Evolutionary conservation across 2,329 filamentous ascomycete species (phyloP).

Genomic region (Beauveria medogensis): DNA sequence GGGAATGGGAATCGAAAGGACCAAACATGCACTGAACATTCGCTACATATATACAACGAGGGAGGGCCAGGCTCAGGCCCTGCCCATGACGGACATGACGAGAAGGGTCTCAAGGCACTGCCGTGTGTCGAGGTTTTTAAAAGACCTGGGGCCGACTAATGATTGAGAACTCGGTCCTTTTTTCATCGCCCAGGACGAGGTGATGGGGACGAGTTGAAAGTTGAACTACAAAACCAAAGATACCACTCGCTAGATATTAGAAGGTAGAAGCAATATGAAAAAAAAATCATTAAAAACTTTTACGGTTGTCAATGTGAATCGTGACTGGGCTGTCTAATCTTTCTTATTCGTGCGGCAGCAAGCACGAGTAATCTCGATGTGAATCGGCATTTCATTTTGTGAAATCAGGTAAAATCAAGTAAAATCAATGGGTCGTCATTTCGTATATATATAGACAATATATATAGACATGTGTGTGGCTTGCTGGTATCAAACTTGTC

Average conservation of each 20-base stretch:
- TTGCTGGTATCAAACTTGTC: neutral
- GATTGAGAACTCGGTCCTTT: neutral
- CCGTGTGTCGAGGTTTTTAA: neutral
- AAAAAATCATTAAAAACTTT: neutral
- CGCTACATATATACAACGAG: conserved; percentile 9
- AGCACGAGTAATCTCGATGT: too few species aligned
- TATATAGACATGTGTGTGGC: neutral
- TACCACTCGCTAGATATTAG: conserved; percentile 30
- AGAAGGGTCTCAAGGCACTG: neutral
- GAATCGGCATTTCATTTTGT: neutral
- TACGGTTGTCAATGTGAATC: too few species aligned
- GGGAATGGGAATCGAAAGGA: neutral
- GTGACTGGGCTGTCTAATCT: too few species aligned
- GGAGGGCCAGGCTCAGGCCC: neutral
- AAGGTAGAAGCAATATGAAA: conserved; percentile 7
- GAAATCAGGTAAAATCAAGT: neutral
- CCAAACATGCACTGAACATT: conserved; percentile 11
- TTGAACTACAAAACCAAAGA: conserved; percentile 24
- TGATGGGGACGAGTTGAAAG: conserved; percentile 14
- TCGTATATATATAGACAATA: neutral
- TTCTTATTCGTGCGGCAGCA: too few species aligned
- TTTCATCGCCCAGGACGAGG: conserved; percentile 10
- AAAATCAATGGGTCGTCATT: neutral
- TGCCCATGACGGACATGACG: conserved; percentile 7
- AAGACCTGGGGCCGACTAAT: conserved; percentile 4